A percentile compares a stretch with the other conserved stretches of the same genome.
Evolutionary conservation across 1,139 yeast species (phyloP).

Genomic region (Blastobotrys petasosporus): DNA sequence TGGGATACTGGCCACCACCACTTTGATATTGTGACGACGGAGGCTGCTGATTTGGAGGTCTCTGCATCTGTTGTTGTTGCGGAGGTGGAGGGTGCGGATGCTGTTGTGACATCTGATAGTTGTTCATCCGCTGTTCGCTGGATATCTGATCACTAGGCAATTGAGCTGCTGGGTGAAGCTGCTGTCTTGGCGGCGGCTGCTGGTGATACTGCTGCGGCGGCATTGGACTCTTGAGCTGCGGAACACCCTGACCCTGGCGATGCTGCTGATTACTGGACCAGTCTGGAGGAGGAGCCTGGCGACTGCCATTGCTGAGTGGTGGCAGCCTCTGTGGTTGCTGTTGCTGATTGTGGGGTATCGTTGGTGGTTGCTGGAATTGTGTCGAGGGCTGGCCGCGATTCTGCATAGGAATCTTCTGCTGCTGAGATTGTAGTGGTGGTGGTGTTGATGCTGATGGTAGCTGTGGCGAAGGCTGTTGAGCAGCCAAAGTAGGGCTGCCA

Average conservation of each 20-base stretch:
- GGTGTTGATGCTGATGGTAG: not conserved
- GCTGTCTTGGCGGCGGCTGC: too few species aligned
- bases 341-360: slow-evolving; percentile 4
- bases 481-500: not conserved
- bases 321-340: slow-evolving; percentile 12
- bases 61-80: not conserved
- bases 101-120: too few species aligned
- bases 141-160: too few species aligned
- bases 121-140: too few species aligned
- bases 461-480: slow-evolving; percentile 2
- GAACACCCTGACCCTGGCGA: slow-evolving; percentile 10
- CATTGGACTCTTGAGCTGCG: slow-evolving; percentile 10
- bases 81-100: slow-evolving; percentile 7
- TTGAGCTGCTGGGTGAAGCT: too few species aligned
- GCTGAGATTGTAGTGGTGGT: too few species aligned
- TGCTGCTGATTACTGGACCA: not conserved
- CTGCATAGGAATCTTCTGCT: too few species aligned
- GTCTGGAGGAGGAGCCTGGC: slow-evolving; percentile 14
- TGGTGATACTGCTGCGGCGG: slow-evolving; percentile 8
- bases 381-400: not conserved
- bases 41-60: slow-evolving; percentile 21
- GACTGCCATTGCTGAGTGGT: not conserved
- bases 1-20: not conserved
- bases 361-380: slow-evolving; percentile 2
- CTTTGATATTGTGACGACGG: slow-evolving; percentile 17